Evolutionary conservation across 306 rosid species (phyloP), one percentile per base, ranked within the genome.

Genomic region (Prunus mume): DNA sequence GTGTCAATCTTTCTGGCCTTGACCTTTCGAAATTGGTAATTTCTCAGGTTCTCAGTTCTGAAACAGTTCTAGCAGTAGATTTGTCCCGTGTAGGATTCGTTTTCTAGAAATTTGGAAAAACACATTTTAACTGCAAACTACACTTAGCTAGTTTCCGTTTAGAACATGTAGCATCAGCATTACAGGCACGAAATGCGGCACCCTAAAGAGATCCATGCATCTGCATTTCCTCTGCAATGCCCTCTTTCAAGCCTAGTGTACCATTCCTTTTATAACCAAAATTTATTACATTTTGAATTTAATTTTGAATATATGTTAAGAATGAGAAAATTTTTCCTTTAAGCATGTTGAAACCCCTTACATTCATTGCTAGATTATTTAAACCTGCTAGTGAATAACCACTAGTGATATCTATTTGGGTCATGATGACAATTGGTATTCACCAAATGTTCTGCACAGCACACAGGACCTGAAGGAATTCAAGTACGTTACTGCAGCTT

Each of bases 11-110:
- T 77, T 94, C 93, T 81, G 98, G 97, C 82, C 88, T 91, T 78
- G 96, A 94, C 85, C 98, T 94, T 68, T 94, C 98, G 3, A 94
- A 91, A 84, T 91, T 94, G 91, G 97, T 94, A 84, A 82, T 67
- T 81, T 76, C 45, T 50, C 73, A 68, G 58, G 30, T 60, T 67
- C 65, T 64, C 60, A 13, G 54, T 75, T 79, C 64, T 72, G 69
- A 32, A 78, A 18, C 51, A 43, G 58, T 45, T 20, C 18, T 12
- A 54, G 13, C 4, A 24, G 62, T 27, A 27, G 51, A 74, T 67
- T 45, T 79, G 41, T 57, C 24, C 65, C 52, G 64, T 27, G 43
- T 43, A 56, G 50, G 64, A 69, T 77, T 65, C 20, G 2, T 38
- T 60, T 56, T 58, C 22, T 17, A 54, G 56, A 61, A 3, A 18